Evolutionary conservation across 352 stramenopile genomes (phyloP), one percentile per base, ranked within the genome.

Genomic region (Pythium volutum): DNA sequence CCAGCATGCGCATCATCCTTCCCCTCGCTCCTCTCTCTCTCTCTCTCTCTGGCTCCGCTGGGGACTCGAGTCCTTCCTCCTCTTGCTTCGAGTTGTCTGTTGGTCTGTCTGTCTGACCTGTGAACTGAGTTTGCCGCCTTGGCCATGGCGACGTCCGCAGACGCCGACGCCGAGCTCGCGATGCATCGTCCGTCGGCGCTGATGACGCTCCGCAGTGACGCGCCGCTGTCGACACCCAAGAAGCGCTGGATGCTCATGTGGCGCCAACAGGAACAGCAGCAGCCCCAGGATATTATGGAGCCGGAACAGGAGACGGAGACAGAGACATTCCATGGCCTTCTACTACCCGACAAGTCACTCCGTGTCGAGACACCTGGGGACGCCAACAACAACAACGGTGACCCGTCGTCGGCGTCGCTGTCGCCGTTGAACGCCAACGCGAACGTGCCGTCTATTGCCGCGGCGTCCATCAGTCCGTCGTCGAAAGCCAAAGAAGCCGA

Each of bases 231-330:
- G 16, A 89, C 83, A 55, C 83, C 81, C 52, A 90, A 92, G 71
- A 84, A 88, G 71, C 75, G 76, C 54, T 92, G 83, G 83, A 90
- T 92, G 47, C 77, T 84, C 67, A 59, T 75, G 6, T 92, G 83
- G 83, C 89, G 69, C 34, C 72, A 31, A 55, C 56, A 36, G 45
- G 45, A 53, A 39, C 22, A 51, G 10, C n/a, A 20, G 1, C 6
- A 26, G 26, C 5, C 27, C 15, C 16, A 3, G 14, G 7, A 6
- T 38, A 12, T 14, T 14, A 12, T 12, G 7, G 33, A 38, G 18
- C 36, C 51, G 29, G 33, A 45, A 14, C 3, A 10, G 16, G 31
- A 18, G 31, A 16, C 12, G 9, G 33, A 43, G 36, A 43, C 10
- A 15, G 15, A 43, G 9, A 15, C 10, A 36, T 36, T 43, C 18